Base-by-base conservation (phyloP, 768 basidiomycete genomes). In the Russula sp. region DNA sequence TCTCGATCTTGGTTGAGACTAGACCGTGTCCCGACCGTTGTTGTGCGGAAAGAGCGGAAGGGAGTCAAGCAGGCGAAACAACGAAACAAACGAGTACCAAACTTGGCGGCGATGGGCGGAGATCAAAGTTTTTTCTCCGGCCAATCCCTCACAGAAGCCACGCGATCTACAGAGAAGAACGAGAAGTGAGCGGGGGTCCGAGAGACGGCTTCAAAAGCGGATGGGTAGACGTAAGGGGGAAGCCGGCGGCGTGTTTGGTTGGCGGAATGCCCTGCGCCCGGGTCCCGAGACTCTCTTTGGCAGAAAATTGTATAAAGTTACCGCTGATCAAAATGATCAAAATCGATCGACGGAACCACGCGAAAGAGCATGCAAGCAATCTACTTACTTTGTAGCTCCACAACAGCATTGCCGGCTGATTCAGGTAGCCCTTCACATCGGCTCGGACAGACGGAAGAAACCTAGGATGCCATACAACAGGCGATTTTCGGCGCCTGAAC, bases 1-100 rank as follows among this genome's bases (percentile, higher is more conserved):
- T 57, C 40, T 46, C 20, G 42, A 44, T 57, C 28, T n/a, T 28
- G 36, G 36, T 28, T 30, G n/a, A 46, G 56, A 40, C 56, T 24
- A 13, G 52, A 34, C 50, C 50, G 2, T 18, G 34, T 55, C 34
- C 34, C 34, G 34, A 16, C 42, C 42, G 8, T 10, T 20, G 28
- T n/a, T n/a, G 20, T 8, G 56, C 40, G 32, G 56, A n/a, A 44
- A 57, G 40, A 42, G 55, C 56, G 40, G 56, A 13, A n/a, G 42
- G 56, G 11, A 46, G 55, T 32, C 28, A 32, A 57, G 30, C 8
- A 20, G 42, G 56, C 2, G 42, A 46, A 40, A n/a, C n/a, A 40
- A 42, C 18, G 42, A 20, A 14, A 42, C 40, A 9, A 49, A 51
- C 16, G 9, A 26, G 8, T 24, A 6, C 36, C 26, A 22, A 10